A percentile compares a stretch with the other conserved stretches of the same genome.
Conservation (phyloP, 2,329 filamentous ascomycete genomes). For the Trichoderma pleuroti region DNA sequence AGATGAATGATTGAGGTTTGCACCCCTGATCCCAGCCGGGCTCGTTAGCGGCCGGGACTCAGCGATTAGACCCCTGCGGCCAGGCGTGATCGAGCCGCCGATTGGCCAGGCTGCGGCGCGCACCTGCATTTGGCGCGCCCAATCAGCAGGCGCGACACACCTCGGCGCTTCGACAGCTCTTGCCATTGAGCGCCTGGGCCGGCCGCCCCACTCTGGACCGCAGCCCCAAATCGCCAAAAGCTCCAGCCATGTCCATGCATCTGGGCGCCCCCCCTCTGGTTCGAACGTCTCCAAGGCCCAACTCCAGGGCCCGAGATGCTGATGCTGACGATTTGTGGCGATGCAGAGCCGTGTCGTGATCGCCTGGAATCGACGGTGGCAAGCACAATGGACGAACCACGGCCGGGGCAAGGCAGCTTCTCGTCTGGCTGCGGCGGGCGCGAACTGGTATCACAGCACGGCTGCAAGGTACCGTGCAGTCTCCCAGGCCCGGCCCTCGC, state of each 20-base stretch:
- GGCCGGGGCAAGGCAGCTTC: not conserved
- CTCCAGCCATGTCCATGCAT: conserved; percentile 34
- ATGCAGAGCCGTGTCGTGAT: not conserved
- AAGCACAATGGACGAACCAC: not conserved
- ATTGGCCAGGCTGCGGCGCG: conserved; percentile 32
- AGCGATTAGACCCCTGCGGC: conserved; percentile 36
- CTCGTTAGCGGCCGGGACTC: conserved; percentile 23
- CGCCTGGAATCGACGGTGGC: not conserved
- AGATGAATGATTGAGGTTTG: not conserved
- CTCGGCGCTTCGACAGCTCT: conserved; percentile 34
- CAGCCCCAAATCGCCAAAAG: conserved; percentile 23
- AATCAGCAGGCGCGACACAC: conserved; percentile 35
- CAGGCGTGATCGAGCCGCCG: conserved; percentile 33
- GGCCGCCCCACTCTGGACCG: conserved; percentile 29
- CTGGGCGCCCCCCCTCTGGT: conserved; percentile 8
- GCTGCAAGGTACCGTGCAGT: conserved; percentile 20
- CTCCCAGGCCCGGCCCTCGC: not conserved
- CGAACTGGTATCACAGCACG: not conserved
- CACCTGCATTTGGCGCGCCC: conserved; percentile 31
- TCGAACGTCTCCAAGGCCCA: not conserved
- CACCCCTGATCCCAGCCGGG: conserved; percentile 3
- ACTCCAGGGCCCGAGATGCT: not conserved
- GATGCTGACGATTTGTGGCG: not conserved
- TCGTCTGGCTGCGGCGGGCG: not conserved
- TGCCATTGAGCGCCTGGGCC: conserved; percentile 31